A percentile compares a stretch with the other conserved stretches of the same genome.
Conservation (phyloP, 2,329 filamentous ascomycete species). For the Malbranchea cinnamomea region DNA sequence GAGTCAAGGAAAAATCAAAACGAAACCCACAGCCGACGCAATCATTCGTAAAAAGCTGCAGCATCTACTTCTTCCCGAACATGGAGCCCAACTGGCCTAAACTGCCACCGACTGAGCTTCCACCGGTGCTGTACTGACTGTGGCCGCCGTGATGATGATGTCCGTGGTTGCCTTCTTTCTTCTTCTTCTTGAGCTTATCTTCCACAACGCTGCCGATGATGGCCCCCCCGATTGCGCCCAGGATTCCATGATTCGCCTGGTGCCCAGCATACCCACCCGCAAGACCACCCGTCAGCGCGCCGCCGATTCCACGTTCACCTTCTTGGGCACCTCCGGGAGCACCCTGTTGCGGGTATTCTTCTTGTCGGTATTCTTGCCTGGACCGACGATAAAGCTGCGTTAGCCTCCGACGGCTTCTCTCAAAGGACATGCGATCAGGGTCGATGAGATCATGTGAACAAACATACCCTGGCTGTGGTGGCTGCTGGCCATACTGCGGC, state of each 20-base stretch:
- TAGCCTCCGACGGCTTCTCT: too few relatives aligned
- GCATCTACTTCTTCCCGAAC: slow-evolving; percentile 6
- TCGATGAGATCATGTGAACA: too few relatives aligned
- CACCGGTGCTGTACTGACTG: slow-evolving; percentile 1
- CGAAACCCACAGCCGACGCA: too few relatives aligned
- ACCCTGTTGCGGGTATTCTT: slow-evolving; percentile 10
- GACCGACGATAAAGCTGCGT: too few relatives aligned
- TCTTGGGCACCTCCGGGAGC: slow-evolving; percentile 26
- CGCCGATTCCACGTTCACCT: slow-evolving; percentile 32
- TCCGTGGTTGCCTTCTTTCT: slow-evolving; percentile 21
- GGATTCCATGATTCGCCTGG: slow-evolving; percentile 33
- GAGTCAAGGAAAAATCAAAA: background rate
- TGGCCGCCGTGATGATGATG: slow-evolving; percentile 12
- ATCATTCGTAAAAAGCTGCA: too few relatives aligned
- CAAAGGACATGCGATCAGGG: too few relatives aligned
- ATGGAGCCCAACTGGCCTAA: slow-evolving; percentile 4
- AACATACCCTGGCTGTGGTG: slow-evolving; percentile 8
- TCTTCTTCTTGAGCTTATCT: slow-evolving; percentile 31
- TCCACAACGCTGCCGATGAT: slow-evolving; percentile 32
- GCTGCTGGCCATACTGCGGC: slow-evolving; percentile 10
- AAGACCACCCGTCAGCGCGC: slow-evolving; percentile 32
- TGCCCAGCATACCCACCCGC: slow-evolving; percentile 33
- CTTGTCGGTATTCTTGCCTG: too few relatives aligned
- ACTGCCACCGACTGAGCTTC: slow-evolving; percentile 3
- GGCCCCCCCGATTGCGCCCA: slow-evolving; percentile 33